Evolutionary conservation across 345 rosid genomes (phyloP), one percentile per base, ranked within the genome.

Genomic region (Lepidium africanum): DNA sequence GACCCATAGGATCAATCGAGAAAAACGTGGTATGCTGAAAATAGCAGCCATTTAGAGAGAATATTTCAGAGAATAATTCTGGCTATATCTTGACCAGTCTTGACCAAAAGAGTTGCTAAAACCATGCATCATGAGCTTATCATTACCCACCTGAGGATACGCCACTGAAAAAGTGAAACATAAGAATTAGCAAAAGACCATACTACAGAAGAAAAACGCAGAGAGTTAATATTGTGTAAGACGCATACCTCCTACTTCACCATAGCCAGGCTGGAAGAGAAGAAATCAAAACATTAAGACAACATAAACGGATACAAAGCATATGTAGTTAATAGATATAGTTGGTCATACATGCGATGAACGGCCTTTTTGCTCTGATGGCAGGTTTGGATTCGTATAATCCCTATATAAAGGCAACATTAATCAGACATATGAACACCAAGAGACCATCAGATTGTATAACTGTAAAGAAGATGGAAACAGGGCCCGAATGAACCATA

Each of bases 321-420:
- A 55, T 9, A 49, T 6, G 43, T 60, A 56, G 30, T 30, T 11
- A 35, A 14, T 15, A 5, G 43, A 19, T 40, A 37, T 59, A 57
- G 15, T n/a, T 21, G 25, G 59, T 45, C 81, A 65, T 84, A 91
- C 99, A 73, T 91, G 97, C 47, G 99, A 84, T 37, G 95, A 68
- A 76, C 90, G 81, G 74, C 96, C 96, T 75, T 86, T 91, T 79
- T 89, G 99, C 71, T 94, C 97, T 12, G 96, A 68, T 60, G 99
- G 97, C 69, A 91, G 84, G 79, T 84, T 85, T 67, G 97, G 97
- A 78, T 94, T 94, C 12, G 97, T 91, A 66, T 87, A 94, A 79
- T 94, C 97, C 86, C 99, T 94, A 72, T 21, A 9, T 69, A 81
- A 59, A 52, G 32, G 48, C 36, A 47, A 61, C 10, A 42, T 14